A percentile compares a stretch with the other conserved stretches of the same genome.
Evolutionary conservation across 495 filamentous ascomycete genomes (phyloP).

Genomic region (Lasiosphaeris hirsuta): DNA sequence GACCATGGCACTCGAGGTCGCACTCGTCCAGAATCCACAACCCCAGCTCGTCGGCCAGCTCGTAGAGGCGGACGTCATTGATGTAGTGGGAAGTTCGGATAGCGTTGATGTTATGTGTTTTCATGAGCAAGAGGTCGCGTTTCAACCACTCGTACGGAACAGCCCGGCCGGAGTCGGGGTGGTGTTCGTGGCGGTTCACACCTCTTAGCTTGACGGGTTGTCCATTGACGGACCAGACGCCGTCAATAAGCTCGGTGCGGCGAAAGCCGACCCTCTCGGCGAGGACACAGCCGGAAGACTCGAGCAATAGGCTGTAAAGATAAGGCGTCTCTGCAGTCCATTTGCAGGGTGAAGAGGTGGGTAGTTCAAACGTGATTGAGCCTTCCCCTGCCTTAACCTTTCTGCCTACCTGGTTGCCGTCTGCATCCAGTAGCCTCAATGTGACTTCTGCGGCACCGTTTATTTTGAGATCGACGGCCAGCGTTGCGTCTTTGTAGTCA

Average conservation of each 20-base stretch:
- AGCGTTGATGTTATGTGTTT: conserved; percentile 64
- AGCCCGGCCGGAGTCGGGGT: conserved; percentile 56
- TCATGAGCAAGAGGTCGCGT: conserved; percentile 63
- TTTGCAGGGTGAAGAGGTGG: conserved; percentile 47
- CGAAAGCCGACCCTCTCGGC: conserved; percentile 61
- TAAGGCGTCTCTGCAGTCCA: conserved; percentile 71
- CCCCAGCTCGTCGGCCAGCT: conserved; percentile 65
- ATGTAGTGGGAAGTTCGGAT: conserved; percentile 65
- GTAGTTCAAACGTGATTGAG: conserved; percentile 24
- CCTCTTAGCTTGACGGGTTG: conserved; percentile 57
- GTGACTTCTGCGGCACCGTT: conserved; percentile 28
- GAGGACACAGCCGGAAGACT: conserved; percentile 35
- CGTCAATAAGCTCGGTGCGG: conserved; percentile 51
- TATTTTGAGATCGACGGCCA: conserved; percentile 47
- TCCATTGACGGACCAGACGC: conserved; percentile 60
- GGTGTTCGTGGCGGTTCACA: conserved; percentile 68
- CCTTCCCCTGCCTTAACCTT: conserved; percentile 15
- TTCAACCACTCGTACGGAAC: conserved; percentile 55
- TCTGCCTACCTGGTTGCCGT: conserved; percentile 23
- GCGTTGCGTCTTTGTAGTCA: conserved; percentile 52
- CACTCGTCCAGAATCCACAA: conserved; percentile 71
- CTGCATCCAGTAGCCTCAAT: conserved; percentile 35
- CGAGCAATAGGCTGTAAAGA: conserved; percentile 52
- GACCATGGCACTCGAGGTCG: conserved; percentile 71
- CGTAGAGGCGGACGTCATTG: conserved; percentile 58